Evolutionary conservation across 495 filamentous ascomycete genomes (phyloP), one percentile per base, ranked within the genome.

Genomic region (Neurospora cerealis): DNA sequence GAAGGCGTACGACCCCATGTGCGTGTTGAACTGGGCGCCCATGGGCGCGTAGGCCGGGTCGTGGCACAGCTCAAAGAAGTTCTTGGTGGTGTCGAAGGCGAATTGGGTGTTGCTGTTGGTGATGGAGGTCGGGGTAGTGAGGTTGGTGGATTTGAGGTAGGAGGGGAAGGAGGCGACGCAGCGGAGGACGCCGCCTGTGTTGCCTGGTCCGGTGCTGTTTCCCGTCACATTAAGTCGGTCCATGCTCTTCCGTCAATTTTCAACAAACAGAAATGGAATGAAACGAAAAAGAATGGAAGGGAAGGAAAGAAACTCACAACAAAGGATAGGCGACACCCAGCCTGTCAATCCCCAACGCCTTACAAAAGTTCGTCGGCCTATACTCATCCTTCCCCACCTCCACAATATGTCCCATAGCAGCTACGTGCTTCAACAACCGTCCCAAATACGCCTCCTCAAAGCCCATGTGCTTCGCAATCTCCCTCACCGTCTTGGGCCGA

Each of bases 1-100:
- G 39, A 83, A 79, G 72, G 75, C 77, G 72, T 86, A 87, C 19
- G 76, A 84, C 2, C 78, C 77, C 85, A 87, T 86, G 75, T 83
- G 81, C 69, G 83, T 76, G 73, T 83, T 85, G 78, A 88, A 87
- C 37, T 83, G 76, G 24, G 54, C 54, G 24, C 54, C 54, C 54
- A 62, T 62, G 10, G 74, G 73, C 4, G 48, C 66, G 40, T 75
- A 62, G 10, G 70, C 66, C 7, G 48, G 70, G 69, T 73, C 66
- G 24, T 73, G 73, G 9, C 83, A 78, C 66, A 80, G 79, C 21
- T 74, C 79, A 24, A 81, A 83, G 74, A 80, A 80, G 69, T 74
- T n/a, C n/a, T 72, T 70, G 4, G 71, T 69, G 24, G 40, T 71
- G 39, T 69, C 72, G 48, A 73, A 44, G 40, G 15, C 70, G 32